Percentiles rank a stretch among this genome's conserved stretches.
Evolutionary conservation across 768 basidiomycete species (phyloP).

Genomic region (Lentinula boryana): DNA sequence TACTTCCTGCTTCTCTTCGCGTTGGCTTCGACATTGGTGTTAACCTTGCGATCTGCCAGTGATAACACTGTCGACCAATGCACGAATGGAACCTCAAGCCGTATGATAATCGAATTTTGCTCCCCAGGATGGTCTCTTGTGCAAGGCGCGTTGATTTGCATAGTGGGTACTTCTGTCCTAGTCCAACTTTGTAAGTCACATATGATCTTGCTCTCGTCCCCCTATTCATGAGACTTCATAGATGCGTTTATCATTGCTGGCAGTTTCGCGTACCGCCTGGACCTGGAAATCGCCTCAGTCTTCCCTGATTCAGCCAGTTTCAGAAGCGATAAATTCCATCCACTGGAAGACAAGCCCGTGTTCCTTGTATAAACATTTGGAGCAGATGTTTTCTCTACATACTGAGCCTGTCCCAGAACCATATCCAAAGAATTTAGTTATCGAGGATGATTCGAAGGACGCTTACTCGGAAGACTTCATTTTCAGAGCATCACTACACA

Average conservation of each 20-base stretch:
- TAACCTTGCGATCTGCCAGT: constrained; percentile 8
- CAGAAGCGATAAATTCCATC: not conserved
- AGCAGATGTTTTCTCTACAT: too few relatives aligned
- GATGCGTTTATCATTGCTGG: constrained; percentile 13
- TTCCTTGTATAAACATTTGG: not conserved
- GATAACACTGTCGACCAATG: constrained; percentile 9
- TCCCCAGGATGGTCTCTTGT: constrained; percentile 9
- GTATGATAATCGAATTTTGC: constrained; percentile 16
- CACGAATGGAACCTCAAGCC: constrained; percentile 8
- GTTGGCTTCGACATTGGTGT: constrained; percentile 9
- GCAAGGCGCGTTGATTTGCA: constrained; percentile 11
- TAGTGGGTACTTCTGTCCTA: constrained; percentile 7
- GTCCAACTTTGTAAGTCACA: constrained; percentile 12
- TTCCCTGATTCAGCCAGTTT: not conserved
- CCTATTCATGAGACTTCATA: not conserved
- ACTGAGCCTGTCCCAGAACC: too few relatives aligned
- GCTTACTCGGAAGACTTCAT: too few relatives aligned
- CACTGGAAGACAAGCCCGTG: not conserved
- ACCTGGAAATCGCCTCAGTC: constrained; percentile 3
- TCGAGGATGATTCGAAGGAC: too few relatives aligned
- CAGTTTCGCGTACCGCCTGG: constrained; percentile 12
- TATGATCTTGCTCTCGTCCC: not conserved
- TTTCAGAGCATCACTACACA: too few relatives aligned
- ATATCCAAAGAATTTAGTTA: too few relatives aligned
- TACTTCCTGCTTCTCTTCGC: constrained; percentile 9